Percentiles rank a stretch among this genome's conserved stretches.
Conservation (phyloP, 352 stramenopile genomes). For the Poterioochromonas sp. region DNA sequence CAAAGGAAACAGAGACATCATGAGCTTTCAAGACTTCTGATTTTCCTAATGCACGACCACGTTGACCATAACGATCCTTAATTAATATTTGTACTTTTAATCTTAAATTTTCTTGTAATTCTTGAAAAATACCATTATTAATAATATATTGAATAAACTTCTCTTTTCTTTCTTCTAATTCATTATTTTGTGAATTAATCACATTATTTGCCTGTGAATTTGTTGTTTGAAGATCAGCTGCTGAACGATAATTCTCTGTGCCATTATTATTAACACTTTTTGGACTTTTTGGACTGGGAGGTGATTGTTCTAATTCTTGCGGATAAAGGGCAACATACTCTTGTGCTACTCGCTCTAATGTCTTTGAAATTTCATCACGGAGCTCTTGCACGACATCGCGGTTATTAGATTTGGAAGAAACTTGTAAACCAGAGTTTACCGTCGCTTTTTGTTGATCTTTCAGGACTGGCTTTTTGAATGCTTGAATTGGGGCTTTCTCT, state of each 20-base stretch:
- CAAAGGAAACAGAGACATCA: not conserved
- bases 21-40: not conserved
- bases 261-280: too few relatives aligned
- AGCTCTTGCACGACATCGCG: constrained; percentile 26
- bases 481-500: not conserved
- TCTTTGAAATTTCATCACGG: constrained; percentile 12
- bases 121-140: constrained; percentile 22
- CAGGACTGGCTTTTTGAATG: not conserved
- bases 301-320: not conserved
- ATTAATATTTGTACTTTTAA: not conserved
- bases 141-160: constrained; percentile 21
- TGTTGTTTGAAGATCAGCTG: too few relatives aligned
- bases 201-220: too few relatives aligned
- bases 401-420: constrained; percentile 10
- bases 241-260: too few relatives aligned
- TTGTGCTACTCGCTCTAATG: constrained; percentile 16
- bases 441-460: not conserved
- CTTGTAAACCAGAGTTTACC: too few relatives aligned
- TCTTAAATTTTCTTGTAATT: constrained; percentile 11
- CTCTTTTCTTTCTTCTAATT: not conserved
- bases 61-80: constrained; percentile 19
- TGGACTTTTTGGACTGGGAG: too few relatives aligned
- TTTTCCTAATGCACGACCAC: constrained; percentile 18
- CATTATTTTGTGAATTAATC: not conserved
- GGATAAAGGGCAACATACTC: constrained; percentile 30